Evolutionary conservation across 345 rosid species (phyloP), one percentile per base, ranked within the genome.

Genomic region (Melaleuca quinquenervia): DNA sequence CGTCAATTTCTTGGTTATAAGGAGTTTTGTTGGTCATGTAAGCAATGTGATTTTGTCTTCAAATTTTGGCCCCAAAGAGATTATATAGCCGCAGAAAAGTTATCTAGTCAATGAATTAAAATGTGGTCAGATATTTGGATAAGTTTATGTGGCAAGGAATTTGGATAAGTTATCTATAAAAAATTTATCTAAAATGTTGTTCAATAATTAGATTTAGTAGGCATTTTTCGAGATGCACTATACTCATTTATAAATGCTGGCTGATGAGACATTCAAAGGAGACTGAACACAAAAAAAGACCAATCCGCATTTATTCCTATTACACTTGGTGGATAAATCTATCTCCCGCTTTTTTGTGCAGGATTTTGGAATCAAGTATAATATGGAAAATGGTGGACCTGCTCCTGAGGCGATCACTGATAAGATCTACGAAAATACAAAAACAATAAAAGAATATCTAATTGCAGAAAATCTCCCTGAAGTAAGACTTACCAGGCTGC

Each of bases 331-430:
- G 41, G 24, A 45, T 76, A 32, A 85, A 62, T 8, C 62, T 84
- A 36, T 76, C 53, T 52, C 58, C 64, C 41, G 41, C 32, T 27
- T 60, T 54, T 24, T 50, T 18, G 84, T 87, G 48, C 93, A 96
- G 99, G 99, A 98, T 90, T 98, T 98, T 92, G 99, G 99, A 86
- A 96, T 96, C 91, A 98, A 98, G 92, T 98, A 98, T 91, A 98
- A 98, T 92, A 98, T 98, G 99, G 99, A 93, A 90, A 98, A 95
- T 84, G 99, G 99, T 88, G 99, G 99, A 86, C 99, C 99, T 88
- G 99, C 99, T 88, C 99, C 99, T 7, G 99, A 98, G 92, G 96
- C 92, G 62, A 93, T 98, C 87, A 98, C 99, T 50, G 95, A 98
- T 87, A 94, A 94, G 92, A 98, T 98, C 83, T 98, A 92, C 91